phyloP scores from a whole-genome alignment of 2,329 filamentous ascomycete species.

The Colletotrichum cordylinicola region DNA sequence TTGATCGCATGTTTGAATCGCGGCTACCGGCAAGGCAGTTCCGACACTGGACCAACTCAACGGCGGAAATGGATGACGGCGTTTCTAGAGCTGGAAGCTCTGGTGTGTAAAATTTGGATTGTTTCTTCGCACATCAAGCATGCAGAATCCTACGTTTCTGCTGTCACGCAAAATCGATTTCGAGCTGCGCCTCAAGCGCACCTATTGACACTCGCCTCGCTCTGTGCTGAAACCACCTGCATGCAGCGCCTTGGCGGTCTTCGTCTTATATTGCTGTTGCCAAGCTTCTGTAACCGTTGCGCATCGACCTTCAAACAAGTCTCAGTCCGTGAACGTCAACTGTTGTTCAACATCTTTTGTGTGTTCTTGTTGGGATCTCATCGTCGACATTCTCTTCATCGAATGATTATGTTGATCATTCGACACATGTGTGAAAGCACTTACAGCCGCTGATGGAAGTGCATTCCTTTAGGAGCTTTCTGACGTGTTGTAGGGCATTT shows the following conservation, averaged over 20 bases:
- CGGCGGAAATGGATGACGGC: not conserved
- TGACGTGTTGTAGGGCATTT: not conserved
- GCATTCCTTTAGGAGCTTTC: not conserved
- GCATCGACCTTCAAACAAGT: not conserved
- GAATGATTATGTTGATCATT: not conserved
- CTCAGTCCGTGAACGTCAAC: not conserved
- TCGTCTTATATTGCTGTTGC: not conserved
- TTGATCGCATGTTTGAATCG: conserved; percentile 46
- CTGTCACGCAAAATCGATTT: not conserved
- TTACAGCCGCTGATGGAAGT: not conserved
- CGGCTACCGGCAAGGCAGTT: conserved; percentile 33
- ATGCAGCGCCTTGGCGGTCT: not conserved
- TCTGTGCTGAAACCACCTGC: conserved; percentile 1
- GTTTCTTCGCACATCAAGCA: not conserved
- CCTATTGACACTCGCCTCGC: not conserved
- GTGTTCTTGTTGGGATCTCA: not conserved
- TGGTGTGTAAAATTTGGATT: not conserved
- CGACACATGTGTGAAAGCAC: not conserved
- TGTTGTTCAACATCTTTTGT: not conserved
- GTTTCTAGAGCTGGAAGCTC: not conserved
- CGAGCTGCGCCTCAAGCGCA: conserved; percentile 1
- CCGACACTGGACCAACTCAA: conserved; percentile 20
- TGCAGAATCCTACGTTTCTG: not conserved
- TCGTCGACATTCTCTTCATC: not conserved
- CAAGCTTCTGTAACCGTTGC: conserved; percentile 8